Evolutionary conservation across 176 grass and related monocot genomes (phyloP), one percentile per base, ranked within the genome.

Genomic region (Areca catechu): DNA sequence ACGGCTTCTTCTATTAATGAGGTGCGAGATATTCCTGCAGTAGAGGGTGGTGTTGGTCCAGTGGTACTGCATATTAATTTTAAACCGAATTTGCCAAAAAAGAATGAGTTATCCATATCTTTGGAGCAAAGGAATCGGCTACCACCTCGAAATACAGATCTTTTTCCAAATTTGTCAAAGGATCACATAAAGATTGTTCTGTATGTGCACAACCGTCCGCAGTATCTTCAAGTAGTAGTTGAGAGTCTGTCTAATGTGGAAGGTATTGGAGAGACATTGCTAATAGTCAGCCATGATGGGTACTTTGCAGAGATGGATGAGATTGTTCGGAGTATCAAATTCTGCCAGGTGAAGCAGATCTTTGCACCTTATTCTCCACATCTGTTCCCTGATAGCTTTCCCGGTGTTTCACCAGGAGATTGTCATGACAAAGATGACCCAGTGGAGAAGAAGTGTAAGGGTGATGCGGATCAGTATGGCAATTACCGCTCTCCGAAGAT

Each of bases 301-400:
- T 88, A 78, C 65, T 97, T 91, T 51, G 37, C 72, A 9, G 87
- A 97, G 78, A 97, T 97, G 93, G 87, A 97, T 77, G 71, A 20
- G 53, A 91, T 97, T 63, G 71, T 91, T 16, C 84, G 80, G 20
- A 49, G 68, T 19, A 97, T 97, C 28, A 52, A 12, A 29, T 97
- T 88, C 60, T 97, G 93, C 80, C 93, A 88, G 88, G 93, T 91
- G 16, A 97, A 97, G 78, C 93, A 97, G 69, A 75, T 97, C 61
- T 97, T 85, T 54, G 80, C 93, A 15, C 83, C 80, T 22, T 97
- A 88, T 75, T 91, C 93, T 48, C 93, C 93, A 15, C 93, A 97
- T 57, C 71, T 97, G 0, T 97, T 88, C 73, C n/a, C 72, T 0
- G 75, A 91, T 52, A 62, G 77, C 58, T 91, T 97, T 58, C 93